Base-by-base conservation (phyloP, 306 rosid species). In the Canavalia ensiformis region DNA sequence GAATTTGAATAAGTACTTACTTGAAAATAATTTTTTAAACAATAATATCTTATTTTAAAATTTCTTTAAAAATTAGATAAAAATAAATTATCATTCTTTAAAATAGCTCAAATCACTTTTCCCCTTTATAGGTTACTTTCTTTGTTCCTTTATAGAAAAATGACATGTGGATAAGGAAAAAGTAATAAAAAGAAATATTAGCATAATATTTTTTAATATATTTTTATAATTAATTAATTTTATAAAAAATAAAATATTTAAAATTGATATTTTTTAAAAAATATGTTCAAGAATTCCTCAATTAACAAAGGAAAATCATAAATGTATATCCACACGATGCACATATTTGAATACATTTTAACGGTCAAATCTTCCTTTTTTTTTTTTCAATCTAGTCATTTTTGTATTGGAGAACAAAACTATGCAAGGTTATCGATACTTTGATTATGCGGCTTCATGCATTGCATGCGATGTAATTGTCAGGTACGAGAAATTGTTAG, bases 401-500 rank as follows among this genome's bases (percentile, higher is more conserved):
- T 56, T 25, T 6, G 6, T 47, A 47, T 47, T 47, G n/a, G 52
- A 47, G n/a, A 47, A 2, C 10, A n/a, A 47, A 47, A 47, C 52
- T 50, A 50, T 50, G 12, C 12, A 50, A 11, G 56, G 6, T 50
- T 0, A 50, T 50, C 12, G 4, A 0, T 37, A 37, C 41, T 2
- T 37, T 37, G 3, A 37, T 18, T 18, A 18, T 18, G 25, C 25
- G 25, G 25, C 25, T 74, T 78, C 34, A 68, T 46, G 41, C 25
- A 51, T 28, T 29, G 47, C 25, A 52, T 69, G 29, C 47, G 60
- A 81, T 66, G 42, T 55, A 66, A 55, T 44, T 91, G 46, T 75
- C 94, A 95, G 98, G 91, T 84, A 88, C 11, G 91, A 91, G 55
- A 88, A 77, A 70, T 83, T 82, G 70, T 47, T 65, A 4, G 83